phyloP scores from a whole-genome alignment of 225 moss, liverwort and hornwort genomes.

The Bryoerythrophyllum caledonicum region DNA sequence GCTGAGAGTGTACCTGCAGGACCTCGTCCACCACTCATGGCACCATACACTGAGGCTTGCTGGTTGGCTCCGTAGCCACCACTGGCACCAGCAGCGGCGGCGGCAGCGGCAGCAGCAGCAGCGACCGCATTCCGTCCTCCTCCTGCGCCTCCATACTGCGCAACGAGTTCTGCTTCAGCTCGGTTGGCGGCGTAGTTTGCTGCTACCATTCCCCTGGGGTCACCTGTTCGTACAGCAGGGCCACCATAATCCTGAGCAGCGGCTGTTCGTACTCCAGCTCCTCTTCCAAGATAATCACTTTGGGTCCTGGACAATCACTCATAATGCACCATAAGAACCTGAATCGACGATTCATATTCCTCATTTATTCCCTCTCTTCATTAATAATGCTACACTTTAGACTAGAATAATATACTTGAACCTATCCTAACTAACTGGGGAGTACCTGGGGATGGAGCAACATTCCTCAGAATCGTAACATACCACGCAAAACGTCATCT shows the following conservation, averaged over 20 bases:
- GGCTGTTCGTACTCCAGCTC: constrained; percentile 54
- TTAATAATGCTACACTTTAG: background rate
- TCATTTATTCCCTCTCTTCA: background rate
- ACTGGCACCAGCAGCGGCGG: constrained; percentile 30
- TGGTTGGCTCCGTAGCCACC: constrained; percentile 76
- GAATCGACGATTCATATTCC: background rate
- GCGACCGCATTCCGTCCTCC: constrained; percentile 71
- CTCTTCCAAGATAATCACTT: constrained; percentile 83
- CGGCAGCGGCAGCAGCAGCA: constrained; percentile 33
- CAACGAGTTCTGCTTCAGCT: constrained; percentile 91
- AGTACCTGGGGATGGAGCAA: constrained; percentile 1
- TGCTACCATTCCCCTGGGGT: constrained; percentile 73
- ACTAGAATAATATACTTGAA: background rate
- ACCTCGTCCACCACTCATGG: constrained; percentile 79
- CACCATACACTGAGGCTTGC: constrained; percentile 87
- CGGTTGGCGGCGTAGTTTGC: constrained; percentile 75
- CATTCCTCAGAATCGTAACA: constrained; percentile 1
- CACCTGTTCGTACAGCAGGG: constrained; percentile 53
- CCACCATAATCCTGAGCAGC: constrained; percentile 80
- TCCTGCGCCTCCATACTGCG: constrained; percentile 90
- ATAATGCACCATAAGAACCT: constrained; percentile 12
- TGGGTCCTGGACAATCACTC: constrained; percentile 60
- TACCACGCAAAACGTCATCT: background rate
- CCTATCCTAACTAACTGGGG: constrained; percentile 4
- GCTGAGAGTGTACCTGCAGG: constrained; percentile 45